Conservation (phyloP, 768 basidiomycete genomes). For the Leccinum ochraceum region DNA sequence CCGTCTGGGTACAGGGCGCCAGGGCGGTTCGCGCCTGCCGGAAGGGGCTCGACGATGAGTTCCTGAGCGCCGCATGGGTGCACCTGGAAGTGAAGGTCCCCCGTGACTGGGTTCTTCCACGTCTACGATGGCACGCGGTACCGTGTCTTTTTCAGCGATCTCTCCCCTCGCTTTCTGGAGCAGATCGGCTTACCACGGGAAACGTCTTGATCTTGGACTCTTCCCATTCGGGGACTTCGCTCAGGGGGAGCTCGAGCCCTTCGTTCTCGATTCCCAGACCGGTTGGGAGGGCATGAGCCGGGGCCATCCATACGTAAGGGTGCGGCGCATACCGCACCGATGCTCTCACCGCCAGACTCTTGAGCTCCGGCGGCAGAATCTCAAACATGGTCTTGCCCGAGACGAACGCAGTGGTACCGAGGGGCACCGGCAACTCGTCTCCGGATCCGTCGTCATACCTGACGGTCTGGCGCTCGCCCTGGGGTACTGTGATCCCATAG, state of each 20-base stretch:
- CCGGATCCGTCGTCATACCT: constrained; percentile 88
- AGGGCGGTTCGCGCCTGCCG: constrained; percentile 53
- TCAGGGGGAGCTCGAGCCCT: constrained; percentile 62
- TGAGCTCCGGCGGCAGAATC: constrained; percentile 64
- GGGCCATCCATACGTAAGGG: constrained; percentile 90
- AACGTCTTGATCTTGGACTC: constrained; percentile 71
- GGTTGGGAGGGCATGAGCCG: constrained; percentile 69
- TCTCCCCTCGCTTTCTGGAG: not conserved
- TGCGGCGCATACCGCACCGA: constrained; percentile 82
- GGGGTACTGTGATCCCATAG: constrained; percentile 74
- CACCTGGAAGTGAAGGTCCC: constrained; percentile 83
- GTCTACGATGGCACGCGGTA: constrained; percentile 40
- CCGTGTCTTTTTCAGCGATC: constrained; percentile 1
- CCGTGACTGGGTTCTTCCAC: constrained; percentile 93
- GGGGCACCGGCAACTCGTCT: constrained; percentile 77
- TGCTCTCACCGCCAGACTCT: constrained; percentile 78
- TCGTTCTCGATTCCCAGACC: constrained; percentile 84
- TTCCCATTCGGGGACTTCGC: constrained; percentile 81
- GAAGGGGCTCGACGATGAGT: constrained; percentile 73
- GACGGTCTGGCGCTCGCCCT: constrained; percentile 60
- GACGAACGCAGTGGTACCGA: constrained; percentile 86
- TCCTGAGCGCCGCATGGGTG: constrained; percentile 78
- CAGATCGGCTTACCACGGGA: constrained; percentile 50
- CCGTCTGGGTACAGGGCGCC: constrained; percentile 84
- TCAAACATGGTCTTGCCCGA: constrained; percentile 86